These are phyloP conservation scores for Aspergillus biplanus DNA, from an alignment of 495 filamentous ascomycete genomes.

Conservation along the genomic window DNA sequence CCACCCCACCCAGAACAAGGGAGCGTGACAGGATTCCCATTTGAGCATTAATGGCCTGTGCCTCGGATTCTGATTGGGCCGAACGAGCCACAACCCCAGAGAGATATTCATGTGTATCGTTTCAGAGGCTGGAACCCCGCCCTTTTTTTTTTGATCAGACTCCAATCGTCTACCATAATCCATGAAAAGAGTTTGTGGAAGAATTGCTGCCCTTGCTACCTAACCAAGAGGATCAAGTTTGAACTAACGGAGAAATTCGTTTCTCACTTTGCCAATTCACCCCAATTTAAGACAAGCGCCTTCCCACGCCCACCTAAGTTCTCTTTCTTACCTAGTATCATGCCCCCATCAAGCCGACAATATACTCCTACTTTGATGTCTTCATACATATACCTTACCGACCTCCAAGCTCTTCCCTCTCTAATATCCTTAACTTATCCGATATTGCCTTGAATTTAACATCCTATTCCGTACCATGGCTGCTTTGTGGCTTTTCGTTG, in stretches of 20 bases:
- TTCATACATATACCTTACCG: background rate
- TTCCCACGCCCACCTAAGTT: background rate
- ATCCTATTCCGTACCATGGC: conserved; percentile 29
- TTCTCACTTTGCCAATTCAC: background rate
- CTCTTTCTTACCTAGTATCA: background rate
- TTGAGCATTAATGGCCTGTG: background rate
- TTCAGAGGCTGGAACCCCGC: conserved; percentile 13
- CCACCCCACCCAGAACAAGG: conserved; percentile 7
- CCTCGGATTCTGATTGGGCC: conserved; percentile 9
- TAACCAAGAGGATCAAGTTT: conserved; percentile 12
- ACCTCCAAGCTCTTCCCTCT: background rate
- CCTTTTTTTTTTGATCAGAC: conserved; percentile 4
- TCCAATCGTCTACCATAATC: conserved; percentile 6
- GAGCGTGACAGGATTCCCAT: conserved; percentile 10
- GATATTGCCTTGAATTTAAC: background rate
- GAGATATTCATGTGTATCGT: background rate
- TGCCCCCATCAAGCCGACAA: no score
- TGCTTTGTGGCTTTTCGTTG: conserved; percentile 43
- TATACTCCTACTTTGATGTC: background rate
- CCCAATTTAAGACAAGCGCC: background rate
- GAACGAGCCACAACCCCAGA: conserved; percentile 1
- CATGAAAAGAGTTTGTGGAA: conserved; percentile 8
- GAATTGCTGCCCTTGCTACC: conserved; percentile 17
- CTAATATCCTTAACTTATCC: background rate
- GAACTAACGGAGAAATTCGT: conserved; percentile 8